Conservation (phyloP, 148 eudicot genomes). For the Camellia japonica region DNA sequence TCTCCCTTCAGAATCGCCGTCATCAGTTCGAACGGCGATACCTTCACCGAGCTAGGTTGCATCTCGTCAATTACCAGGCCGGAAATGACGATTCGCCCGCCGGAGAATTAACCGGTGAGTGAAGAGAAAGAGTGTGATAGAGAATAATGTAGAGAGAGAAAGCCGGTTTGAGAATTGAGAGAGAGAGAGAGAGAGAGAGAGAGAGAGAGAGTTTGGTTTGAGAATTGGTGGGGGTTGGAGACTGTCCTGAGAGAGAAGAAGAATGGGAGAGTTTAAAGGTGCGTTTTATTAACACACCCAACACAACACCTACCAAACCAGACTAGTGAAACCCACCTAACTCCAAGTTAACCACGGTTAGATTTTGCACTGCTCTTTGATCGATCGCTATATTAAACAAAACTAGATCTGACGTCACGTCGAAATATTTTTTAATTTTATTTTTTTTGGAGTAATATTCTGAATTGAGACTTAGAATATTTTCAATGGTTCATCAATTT, state of each 20-base stretch:
- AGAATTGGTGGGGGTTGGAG: slow-evolving; percentile 9
- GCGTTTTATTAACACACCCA: slow-evolving; percentile 10
- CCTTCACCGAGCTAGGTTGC: slow-evolving; percentile 59
- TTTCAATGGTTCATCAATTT: too few relatives aligned
- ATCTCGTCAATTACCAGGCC: slow-evolving; percentile 16
- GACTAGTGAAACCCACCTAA: slow-evolving; percentile 28
- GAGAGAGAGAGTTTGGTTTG: slow-evolving; percentile 4
- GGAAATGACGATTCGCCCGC: not conserved
- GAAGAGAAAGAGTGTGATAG: not conserved
- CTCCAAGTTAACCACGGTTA: slow-evolving; percentile 23
- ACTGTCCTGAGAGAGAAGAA: slow-evolving; percentile 13
- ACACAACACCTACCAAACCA: slow-evolving; percentile 22
- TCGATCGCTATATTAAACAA: too few relatives aligned
- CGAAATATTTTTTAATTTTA: too few relatives aligned
- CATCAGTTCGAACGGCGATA: slow-evolving; percentile 75
- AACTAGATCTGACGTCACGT: too few relatives aligned
- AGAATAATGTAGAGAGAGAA: not conserved
- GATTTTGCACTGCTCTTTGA: too few relatives aligned
- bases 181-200: slow-evolving; percentile 11
- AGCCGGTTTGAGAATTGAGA: not conserved
- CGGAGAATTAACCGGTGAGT: not conserved
- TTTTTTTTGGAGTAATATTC: too few relatives aligned
- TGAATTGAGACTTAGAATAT: too few relatives aligned
- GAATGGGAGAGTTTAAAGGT: not conserved
- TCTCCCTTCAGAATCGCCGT: slow-evolving; percentile 49